phyloP scores from a whole-genome alignment of 345 rosid species.

The Eucalyptus marginata region DNA sequence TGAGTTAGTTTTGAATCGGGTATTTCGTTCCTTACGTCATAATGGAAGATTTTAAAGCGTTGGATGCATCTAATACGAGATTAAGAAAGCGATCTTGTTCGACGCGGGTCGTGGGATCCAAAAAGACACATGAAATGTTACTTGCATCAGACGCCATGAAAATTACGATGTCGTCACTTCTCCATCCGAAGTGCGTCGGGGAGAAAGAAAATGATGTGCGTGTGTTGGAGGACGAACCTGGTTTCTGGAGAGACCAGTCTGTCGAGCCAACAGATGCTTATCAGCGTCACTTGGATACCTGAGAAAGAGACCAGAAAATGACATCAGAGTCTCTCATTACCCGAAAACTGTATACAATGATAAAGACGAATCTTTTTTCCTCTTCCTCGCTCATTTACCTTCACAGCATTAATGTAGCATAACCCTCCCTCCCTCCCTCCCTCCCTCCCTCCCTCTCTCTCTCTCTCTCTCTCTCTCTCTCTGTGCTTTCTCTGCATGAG shows the following conservation, averaged over 20 bases:
- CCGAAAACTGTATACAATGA: neutral
- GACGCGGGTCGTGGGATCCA: neutral
- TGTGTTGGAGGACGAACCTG: slow-evolving; percentile 45
- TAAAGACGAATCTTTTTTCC: neutral
- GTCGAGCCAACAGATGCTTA: slow-evolving; percentile 97
- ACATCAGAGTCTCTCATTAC: slow-evolving; percentile 24
- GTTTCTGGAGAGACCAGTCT: slow-evolving; percentile 97
- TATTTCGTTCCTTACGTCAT: neutral
- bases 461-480: slow-evolving; percentile 4
- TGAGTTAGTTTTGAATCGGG: neutral
- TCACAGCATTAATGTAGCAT: neutral
- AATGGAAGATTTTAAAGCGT: neutral
- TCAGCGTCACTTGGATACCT: slow-evolving; percentile 99
- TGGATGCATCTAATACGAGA: neutral
- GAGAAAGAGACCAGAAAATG: slow-evolving; percentile 85
- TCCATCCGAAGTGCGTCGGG: neutral
- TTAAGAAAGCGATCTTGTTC: neutral
- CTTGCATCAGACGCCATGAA: neutral
- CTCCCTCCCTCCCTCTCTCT: neutral
- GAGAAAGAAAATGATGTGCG: neutral
- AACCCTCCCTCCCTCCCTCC: neutral
- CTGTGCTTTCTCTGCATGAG: slow-evolving; percentile 22
- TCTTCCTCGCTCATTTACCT: neutral
- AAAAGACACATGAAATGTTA: neutral
- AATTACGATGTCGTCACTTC: neutral